Conservation (phyloP, 2,329 filamentous ascomycete genomes). For the Ophiostoma novo-ulmi region DNA sequence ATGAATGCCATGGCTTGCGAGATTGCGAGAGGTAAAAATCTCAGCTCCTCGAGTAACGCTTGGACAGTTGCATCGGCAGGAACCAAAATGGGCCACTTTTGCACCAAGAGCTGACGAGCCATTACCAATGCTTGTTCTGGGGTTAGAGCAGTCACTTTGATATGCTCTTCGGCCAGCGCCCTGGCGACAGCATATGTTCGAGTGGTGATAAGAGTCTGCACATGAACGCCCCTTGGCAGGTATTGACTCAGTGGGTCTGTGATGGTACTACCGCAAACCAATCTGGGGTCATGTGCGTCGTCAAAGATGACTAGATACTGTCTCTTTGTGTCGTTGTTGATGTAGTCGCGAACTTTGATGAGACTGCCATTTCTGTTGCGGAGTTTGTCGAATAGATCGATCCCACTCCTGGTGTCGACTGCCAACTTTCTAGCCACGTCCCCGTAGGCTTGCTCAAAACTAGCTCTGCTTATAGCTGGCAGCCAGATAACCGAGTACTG, state of each 20-base stretch:
- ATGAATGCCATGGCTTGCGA: no score
- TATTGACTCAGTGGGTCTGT: neutral
- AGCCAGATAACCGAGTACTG: neutral
- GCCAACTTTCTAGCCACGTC: neutral
- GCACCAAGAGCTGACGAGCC: neutral
- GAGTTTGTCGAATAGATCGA: no score
- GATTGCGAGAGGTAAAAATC: no score
- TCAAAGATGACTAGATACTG: neutral
- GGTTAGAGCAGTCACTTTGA: neutral
- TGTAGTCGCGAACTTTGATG: neutral
- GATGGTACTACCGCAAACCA: neutral
- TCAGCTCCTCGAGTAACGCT: no score
- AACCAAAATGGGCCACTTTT: neutral
- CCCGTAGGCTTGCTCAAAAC: neutral
- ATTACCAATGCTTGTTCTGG: neutral
- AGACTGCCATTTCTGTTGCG: no score
- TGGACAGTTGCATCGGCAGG: neutral
- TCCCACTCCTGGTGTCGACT: no score
- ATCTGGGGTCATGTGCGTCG: neutral
- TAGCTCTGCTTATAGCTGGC: neutral
- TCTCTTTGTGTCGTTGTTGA: neutral
- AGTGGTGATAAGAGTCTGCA: neutral
- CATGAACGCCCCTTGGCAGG: neutral
- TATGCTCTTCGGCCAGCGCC: neutral
- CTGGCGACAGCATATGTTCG: neutral